phyloP scores from a whole-genome alignment of 2,329 filamentous ascomycete species.

The Penicillium sp. region DNA sequence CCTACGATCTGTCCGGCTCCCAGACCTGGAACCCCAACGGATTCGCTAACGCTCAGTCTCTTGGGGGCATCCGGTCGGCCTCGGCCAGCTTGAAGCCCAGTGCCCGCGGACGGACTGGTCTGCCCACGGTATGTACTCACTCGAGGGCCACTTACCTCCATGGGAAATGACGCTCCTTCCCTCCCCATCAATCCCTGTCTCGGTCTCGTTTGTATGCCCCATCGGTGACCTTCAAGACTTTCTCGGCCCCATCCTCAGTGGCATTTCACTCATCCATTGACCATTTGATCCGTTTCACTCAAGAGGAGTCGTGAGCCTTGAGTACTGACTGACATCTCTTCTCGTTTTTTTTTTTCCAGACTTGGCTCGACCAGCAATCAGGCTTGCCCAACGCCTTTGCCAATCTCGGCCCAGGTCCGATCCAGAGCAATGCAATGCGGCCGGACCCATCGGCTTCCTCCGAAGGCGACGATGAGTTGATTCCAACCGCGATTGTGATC shows the following conservation, averaged over 20 bases:
- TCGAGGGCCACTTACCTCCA: neutral
- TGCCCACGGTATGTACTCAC: constrained; percentile 63
- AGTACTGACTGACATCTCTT: neutral
- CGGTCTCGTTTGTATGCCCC: neutral
- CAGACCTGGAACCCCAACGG: constrained; percentile 76
- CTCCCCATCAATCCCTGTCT: neutral
- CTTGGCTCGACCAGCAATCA: constrained; percentile 57
- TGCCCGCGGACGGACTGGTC: constrained; percentile 51
- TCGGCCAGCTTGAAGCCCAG: constrained; percentile 52
- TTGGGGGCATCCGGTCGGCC: constrained; percentile 58
- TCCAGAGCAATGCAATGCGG: constrained; percentile 38
- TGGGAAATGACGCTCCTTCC: neutral
- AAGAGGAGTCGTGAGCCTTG: too few relatives aligned
- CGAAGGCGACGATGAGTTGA: constrained; percentile 68
- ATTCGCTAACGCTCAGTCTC: constrained; percentile 59
- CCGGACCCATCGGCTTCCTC: constrained; percentile 36
- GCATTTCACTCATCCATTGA: too few relatives aligned
- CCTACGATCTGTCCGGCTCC: constrained; percentile 62
- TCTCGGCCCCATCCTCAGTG: too few relatives aligned
- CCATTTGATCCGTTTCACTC: too few relatives aligned
- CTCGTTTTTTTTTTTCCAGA: constrained; percentile 37
- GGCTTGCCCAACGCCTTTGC: constrained; percentile 44
- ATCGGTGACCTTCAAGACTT: too few relatives aligned
- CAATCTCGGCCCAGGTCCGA: constrained; percentile 39
- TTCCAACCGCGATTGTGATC: constrained; percentile 96